Base-by-base conservation (phyloP, 2,329 filamentous ascomycete species). In the Fusarium nematophilum region DNA sequence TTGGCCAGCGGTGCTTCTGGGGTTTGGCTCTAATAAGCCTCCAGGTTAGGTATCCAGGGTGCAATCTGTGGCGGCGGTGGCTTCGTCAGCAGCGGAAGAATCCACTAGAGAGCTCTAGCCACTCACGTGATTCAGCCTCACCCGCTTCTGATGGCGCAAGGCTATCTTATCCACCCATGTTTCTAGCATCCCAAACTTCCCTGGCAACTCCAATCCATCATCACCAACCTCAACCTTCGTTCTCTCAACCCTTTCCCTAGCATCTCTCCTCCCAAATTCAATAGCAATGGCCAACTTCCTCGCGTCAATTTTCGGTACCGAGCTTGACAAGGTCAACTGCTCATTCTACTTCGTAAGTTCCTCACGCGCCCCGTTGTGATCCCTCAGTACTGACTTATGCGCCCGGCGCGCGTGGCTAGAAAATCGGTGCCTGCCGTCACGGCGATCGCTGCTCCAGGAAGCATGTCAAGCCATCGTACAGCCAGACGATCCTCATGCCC, bases 241-340 rank as follows among this genome's bases (percentile, higher is more conserved):
- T 37, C 52, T 30, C 40, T 43, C 18, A 27, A 33, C 25, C 30
- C 30, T 53, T 40, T 27, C 51, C 29, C 31, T 6, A 29, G 17
- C 38, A 49, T 27, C 55, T 33, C 38, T n/a, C 27, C 37, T 29
- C 36, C 6, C 40, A 39, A 31, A 57, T 44, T 48, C 38, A 23
- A 78, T 45, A 21, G 21, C 21, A 55, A 97, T 97, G 93, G 93
- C 93, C 73, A 97, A 97, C 84, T 98, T 97, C 77, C 91, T 99
- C 77, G 95, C 95, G 72, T 97, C 93, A 75, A 99, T 99, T 81
- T 99, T 99, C 84, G 95, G 95, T 73, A 99, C 95, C 25, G 95
- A 99, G 85, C 95, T 98, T 79, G 95, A 99, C 88, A 99, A 94
- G 76, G 93, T 97, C 83, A 97, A 98, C 86, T 97, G 95, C 86